These are phyloP conservation scores for Penstemon davidsonii DNA, from an alignment of 257 asterid genomes.

Conservation along the genomic window DNA sequence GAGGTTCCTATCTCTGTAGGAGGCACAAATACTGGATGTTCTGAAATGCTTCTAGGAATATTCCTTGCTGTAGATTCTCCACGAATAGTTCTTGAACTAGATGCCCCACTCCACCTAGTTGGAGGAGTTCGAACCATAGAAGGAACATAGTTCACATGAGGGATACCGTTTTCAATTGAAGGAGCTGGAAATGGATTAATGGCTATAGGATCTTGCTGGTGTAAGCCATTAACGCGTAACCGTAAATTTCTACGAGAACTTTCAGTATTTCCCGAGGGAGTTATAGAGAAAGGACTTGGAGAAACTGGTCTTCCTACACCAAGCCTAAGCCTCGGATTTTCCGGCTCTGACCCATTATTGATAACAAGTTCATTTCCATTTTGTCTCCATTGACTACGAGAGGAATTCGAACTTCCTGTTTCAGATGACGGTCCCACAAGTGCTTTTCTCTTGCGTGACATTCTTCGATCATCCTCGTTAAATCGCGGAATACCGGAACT, in stretches of 20 bases:
- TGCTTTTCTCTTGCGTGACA: slow-evolving; percentile 78
- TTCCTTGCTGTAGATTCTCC: slow-evolving; percentile 45
- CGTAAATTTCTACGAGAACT: slow-evolving; percentile 61
- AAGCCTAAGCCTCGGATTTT: slow-evolving; percentile 62
- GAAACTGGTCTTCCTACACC: slow-evolving; percentile 49
- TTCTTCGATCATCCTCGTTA: slow-evolving; percentile 44
- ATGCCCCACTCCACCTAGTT: slow-evolving; percentile 58
- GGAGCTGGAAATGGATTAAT: slow-evolving; percentile 39
- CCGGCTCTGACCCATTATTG: slow-evolving; percentile 40
- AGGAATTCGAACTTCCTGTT: slow-evolving; percentile 51
- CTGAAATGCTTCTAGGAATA: slow-evolving; percentile 65
- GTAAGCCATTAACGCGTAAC: slow-evolving; percentile 57
- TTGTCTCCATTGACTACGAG: slow-evolving; percentile 54
- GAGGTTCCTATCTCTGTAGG: slow-evolving; percentile 50
- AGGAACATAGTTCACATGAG: slow-evolving; percentile 38
- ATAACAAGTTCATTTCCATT: slow-evolving; percentile 31
- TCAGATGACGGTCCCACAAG: slow-evolving; percentile 68
- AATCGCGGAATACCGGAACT: slow-evolving; percentile 38
- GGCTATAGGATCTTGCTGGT: slow-evolving; percentile 47
- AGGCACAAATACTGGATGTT: slow-evolving; percentile 70
- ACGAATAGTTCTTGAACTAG: slow-evolving; percentile 53
- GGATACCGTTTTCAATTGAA: slow-evolving; percentile 35
- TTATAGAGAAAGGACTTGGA: slow-evolving; percentile 39
- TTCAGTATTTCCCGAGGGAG: slow-evolving; percentile 43
- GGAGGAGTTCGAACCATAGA: slow-evolving; percentile 43